Base-by-base conservation (phyloP, 345 rosid genomes). In the Populus nigra region DNA sequence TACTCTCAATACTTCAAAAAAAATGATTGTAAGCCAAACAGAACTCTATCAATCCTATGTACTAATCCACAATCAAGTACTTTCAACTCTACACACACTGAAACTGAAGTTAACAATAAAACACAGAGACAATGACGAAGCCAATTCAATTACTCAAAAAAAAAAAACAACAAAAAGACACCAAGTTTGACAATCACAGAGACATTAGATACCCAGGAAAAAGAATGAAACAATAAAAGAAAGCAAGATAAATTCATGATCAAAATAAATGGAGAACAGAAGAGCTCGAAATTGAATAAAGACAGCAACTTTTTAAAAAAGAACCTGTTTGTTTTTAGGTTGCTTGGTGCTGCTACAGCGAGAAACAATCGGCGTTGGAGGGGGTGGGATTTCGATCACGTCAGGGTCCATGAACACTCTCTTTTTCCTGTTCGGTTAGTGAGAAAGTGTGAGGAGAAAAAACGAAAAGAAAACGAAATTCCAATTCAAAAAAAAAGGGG, bases 351-450 rank as follows among this genome's bases (percentile, higher is more conserved):
- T 63, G 59, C 84, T 79, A 76, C 85, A 20, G 74, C 87, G 84
- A 78, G 81, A 80, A 35, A 71, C 31, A 78, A 88, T 57, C 63
- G 88, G 50, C 23, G 63, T 23, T 57, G 88, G n/a, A 35, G 69
- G 86, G 69, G 59, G 87, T 38, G 91, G 84, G 81, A 92, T 85
- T 88, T 92, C 92, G 82, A 88, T 85, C 73, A 87, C 89, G 50
- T 89, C 86, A 0, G 94, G 86, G 81, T 92, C 97, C 92, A 94
- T 90, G 65, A 63, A 41, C 59, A 76, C 27, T 50, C 79, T 85
- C 68, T 82, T 83, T 84, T 86, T 87, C 69, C 39, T 65, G 87
- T 76, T 76, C 72, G 68, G 75, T 53, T 71, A 82, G 55, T 38
- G 57, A 82, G 76, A 79, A 78, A 83, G 68, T 72, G 62, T 35